Evolutionary conservation across 345 rosid species (phyloP), one percentile per base, ranked within the genome.

Genomic region (Gossypium australe): DNA sequence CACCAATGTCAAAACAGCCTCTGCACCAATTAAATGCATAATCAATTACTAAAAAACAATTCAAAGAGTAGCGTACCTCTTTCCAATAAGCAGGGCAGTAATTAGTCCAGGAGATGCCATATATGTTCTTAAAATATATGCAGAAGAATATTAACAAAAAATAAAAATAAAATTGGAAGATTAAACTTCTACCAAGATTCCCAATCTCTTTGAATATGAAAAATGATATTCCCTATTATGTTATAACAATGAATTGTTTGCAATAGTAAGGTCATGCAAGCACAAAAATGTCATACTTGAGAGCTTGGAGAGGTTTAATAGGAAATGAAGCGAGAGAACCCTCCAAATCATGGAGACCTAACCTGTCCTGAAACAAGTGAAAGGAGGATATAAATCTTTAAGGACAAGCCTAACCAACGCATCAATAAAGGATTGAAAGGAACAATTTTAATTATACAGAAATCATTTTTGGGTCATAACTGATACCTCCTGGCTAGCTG

Each of bases 281-380:
- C 9, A 62, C 9, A 66, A 78, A 76, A 43, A 60, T 68, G 41
- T 53, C 75, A 27, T 86, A 92, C 97, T 89, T 87, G 20, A 90
- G 92, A 22, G 94, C 96, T 85, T 89, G 92, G 80, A 95, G 89
- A 80, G 99, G 98, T 71, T 86, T 93, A 57, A 82, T 81, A 5
- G 98, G 92, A 88, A 95, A 91, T 34, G 94, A 83, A 74, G 92
- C 83, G 65, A 93, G 85, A 22, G 98, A 90, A 77, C 85, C 80
- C 86, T 89, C 94, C 88, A 90, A 84, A 87, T 89, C 96, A 83
- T 75, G 82, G 44, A 92, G 75, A 70, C 86, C 85, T 9, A 87
- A 80, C 38, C 78, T 88, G 43, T 90, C 97, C 98, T 94, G 91
- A 66, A 83, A 82, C n/a, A 79, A 77, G 75, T 71, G 70, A 74